Base-by-base conservation (phyloP, 139 green algal species). In the Chlorella sorokiniana region DNA sequence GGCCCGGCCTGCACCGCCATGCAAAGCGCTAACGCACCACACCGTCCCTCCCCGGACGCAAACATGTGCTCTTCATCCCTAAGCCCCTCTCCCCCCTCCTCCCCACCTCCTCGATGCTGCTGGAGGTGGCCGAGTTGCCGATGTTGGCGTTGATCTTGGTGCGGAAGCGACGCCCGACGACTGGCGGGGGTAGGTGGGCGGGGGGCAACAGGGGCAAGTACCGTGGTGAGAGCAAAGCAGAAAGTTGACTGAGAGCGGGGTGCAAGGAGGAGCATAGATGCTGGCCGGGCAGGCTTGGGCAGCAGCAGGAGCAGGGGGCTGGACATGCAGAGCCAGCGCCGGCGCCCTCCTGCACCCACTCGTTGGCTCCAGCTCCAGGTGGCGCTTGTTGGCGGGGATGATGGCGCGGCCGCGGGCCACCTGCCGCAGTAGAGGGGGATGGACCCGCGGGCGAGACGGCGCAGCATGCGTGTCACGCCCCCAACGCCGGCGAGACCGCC, bases 81-180 rank as follows among this genome's bases (percentile, higher is more conserved):
- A 76, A 48, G 41, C 63, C 63, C 25, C 7, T 14, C 8, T 23
- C 31, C 35, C 33, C 65, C 14, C 64, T 44, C n/a, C n/a, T n/a
- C n/a, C n/a, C n/a, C 77, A 95, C 93, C 91, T 99, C 96, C 88
- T 98, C 95, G 73, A 99, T 99, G 83, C 90, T 96, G 82, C 82
- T 93, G 59, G 83, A 92, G 31, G 97, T 88, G 4, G 96, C 95
- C 16, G 87, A 95, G 93, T 98, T 99, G 73, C 96, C 96, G 73
- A 99, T 94, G 91, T 99, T 99, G 82, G 95, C 92, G 80, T 99
- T 99, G 76, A 99, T 87, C 92, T 99, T 99, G 56, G 93, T 95
- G 68, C 95, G 75, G 83, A 99, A 99, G 61, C 95, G 92, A 69
- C 93, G 91, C 70, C 96, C 95, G 44, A 98, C 88, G 56, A 98